Evolutionary conservation across 768 basidiomycete genomes (phyloP).

Genomic region (Kwoniella heveanensis): DNA sequence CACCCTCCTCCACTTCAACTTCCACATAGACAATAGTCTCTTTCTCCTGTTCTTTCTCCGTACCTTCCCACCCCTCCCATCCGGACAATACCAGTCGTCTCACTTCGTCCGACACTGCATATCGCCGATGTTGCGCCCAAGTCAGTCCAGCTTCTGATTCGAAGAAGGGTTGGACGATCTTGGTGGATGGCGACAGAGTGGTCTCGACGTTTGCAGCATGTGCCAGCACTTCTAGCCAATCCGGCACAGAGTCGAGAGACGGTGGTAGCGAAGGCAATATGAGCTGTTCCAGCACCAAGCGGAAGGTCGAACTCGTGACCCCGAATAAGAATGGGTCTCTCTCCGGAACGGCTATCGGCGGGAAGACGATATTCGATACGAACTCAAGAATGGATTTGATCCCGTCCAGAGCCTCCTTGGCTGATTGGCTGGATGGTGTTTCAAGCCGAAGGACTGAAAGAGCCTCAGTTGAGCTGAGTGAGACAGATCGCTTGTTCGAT

Average conservation of each 20-base stretch:
- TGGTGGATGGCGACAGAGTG: constrained; percentile 60
- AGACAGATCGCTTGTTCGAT: background rate
- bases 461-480: constrained; percentile 40
- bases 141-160: constrained; percentile 66
- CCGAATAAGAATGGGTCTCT: constrained; percentile 61
- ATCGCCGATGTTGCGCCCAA: constrained; percentile 76
- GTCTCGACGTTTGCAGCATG: constrained; percentile 71
- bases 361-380: constrained; percentile 64
- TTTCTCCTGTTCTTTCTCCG: constrained; percentile 27
- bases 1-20: constrained; percentile 42
- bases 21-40: constrained; percentile 40
- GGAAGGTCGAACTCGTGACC: constrained; percentile 66
- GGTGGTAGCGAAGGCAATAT: constrained; percentile 72
- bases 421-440: constrained; percentile 59
- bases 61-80: constrained; percentile 45
- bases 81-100: constrained; percentile 62
- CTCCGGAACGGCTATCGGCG: constrained; percentile 60
- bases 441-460: constrained; percentile 59
- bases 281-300: constrained; percentile 67
- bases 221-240: constrained; percentile 65
- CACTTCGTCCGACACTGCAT: constrained; percentile 67
- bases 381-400: constrained; percentile 67
- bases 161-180: constrained; percentile 71
- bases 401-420: constrained; percentile 62
- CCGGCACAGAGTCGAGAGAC: constrained; percentile 64